Conservation (phyloP, 495 filamentous ascomycete genomes). For the Lepidopterella palustris region DNA sequence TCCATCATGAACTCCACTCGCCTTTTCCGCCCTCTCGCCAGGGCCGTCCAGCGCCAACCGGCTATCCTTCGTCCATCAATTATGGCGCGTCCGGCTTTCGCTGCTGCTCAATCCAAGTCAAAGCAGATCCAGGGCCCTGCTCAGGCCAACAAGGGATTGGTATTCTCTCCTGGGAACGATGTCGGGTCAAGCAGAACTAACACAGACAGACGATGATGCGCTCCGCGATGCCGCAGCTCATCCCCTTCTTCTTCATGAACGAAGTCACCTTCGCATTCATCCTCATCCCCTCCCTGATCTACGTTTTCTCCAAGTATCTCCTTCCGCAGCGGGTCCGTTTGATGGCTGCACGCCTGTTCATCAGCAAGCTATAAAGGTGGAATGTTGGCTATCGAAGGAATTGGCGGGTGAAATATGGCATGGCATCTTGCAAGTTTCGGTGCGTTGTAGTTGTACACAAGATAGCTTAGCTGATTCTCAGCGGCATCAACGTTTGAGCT, state of each 20-base stretch:
- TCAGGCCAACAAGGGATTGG: conserved; percentile 14
- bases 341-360: conserved; percentile 32
- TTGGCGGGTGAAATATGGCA: neutral
- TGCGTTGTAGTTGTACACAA: neutral
- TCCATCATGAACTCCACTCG: conserved; percentile 31
- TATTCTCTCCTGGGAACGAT: neutral
- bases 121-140: conserved; percentile 15
- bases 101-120: conserved; percentile 14
- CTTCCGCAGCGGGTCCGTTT: conserved; percentile 31
- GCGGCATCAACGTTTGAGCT: too few species aligned
- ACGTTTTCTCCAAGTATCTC: conserved; percentile 35
- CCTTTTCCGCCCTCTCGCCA: conserved; percentile 28
- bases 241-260: conserved; percentile 39
- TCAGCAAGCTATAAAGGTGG: conserved; percentile 33
- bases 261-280: conserved; percentile 34
- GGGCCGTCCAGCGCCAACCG: conserved; percentile 27
- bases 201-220: conserved; percentile 25
- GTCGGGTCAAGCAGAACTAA: neutral
- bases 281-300: conserved; percentile 32
- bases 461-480: neutral
- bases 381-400: neutral
- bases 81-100: conserved; percentile 22
- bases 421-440: neutral
- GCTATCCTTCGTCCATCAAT: conserved; percentile 11
- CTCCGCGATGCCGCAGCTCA: conserved; percentile 37